A percentile compares a stretch with the other conserved stretches of the same genome.
These are phyloP conservation scores for Ciborinia camelliae DNA, from an alignment of 2,329 filamentous ascomycete genomes.

Conservation along the genomic window DNA sequence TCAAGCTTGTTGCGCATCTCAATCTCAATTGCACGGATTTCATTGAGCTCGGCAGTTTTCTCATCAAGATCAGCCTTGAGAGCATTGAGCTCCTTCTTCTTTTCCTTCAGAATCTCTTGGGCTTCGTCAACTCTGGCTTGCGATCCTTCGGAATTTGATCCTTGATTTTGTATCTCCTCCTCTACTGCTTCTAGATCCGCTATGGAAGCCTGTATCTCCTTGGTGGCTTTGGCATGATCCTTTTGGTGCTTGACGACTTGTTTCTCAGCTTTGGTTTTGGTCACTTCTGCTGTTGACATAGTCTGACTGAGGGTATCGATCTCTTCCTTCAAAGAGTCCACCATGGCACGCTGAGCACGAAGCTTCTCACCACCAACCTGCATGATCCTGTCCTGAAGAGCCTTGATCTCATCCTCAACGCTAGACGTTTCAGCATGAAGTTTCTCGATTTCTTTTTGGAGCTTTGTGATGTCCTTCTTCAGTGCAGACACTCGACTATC, in stretches of 20 bases:
- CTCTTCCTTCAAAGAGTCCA: constrained; percentile 84
- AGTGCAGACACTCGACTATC: constrained; percentile 69
- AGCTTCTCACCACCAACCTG: constrained; percentile 93
- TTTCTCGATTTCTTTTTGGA: constrained; percentile 75
- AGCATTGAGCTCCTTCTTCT: constrained; percentile 74
- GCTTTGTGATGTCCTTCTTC: constrained; percentile 71
- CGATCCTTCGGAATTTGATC: constrained; percentile 69
- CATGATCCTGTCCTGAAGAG: constrained; percentile 96
- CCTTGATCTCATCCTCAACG: constrained; percentile 89
- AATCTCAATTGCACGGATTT: constrained; percentile 84
- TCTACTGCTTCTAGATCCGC: constrained; percentile 75
- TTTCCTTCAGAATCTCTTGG: constrained; percentile 70
- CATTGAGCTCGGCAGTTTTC: constrained; percentile 81
- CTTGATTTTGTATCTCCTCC: constrained; percentile 74
- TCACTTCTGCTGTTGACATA: constrained; percentile 80
- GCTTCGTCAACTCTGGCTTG: constrained; percentile 75
- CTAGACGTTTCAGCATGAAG: constrained; percentile 82
- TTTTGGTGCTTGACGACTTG: constrained; percentile 83
- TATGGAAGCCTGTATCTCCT: constrained; percentile 70
- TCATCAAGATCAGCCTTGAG: constrained; percentile 85
- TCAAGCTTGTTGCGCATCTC: constrained; percentile 99
- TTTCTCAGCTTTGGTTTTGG: constrained; percentile 91
- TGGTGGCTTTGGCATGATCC: constrained; percentile 71
- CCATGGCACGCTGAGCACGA: constrained; percentile 82
- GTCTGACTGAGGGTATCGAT: constrained; percentile 77